Evolutionary conservation across 2,329 filamentous ascomycete species (phyloP), one percentile per base, ranked within the genome.

Genomic region (Hirsutella minnesotensis): DNA sequence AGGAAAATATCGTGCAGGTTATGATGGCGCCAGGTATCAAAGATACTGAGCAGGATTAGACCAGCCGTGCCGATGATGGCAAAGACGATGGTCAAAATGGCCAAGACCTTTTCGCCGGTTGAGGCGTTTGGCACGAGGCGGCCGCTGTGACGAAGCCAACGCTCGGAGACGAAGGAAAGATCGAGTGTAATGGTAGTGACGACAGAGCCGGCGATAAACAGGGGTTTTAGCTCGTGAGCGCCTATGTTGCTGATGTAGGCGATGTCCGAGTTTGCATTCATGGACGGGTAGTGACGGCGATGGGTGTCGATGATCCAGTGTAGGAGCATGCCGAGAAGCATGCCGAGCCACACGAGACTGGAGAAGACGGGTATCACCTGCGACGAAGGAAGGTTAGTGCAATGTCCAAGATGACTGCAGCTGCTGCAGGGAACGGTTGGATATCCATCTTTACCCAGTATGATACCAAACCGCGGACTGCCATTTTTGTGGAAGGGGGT

Each of bases 91-190:
- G 73, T 75, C 36, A 84, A 59, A 2, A 57, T 60, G 5, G 70
- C 77, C 19, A 86, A 68, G 4, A 78, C 52, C 61, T 82, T 86
- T 57, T 89, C 79, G 44, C 61, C 66, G 9, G 55, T 51, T 8
- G 75, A 78, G 10, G 73, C 64, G 63, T 95, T 95, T 48, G 77
- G 82, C 3, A 81, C 77, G 22, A 96, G 72, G 13, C 86, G 81
- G 9, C 87, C 86, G 19, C 69, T 72, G 63, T 95, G 89, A 38
- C 90, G 81, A 41, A 96, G 72, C 77, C 81, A 92, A 47, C 89
- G 79, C 66, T 95, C 90, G 13, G 83, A 69, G 42, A 84, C 62
- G 57, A 98, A 92, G 21, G 83, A 78, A 9, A 86, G 63, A 64
- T 94, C 84, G 55, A 98, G 81, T 47, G 85, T 81, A 39, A 94